Conservation (phyloP, 83 land plant genomes). For the Picea abies region DNA sequence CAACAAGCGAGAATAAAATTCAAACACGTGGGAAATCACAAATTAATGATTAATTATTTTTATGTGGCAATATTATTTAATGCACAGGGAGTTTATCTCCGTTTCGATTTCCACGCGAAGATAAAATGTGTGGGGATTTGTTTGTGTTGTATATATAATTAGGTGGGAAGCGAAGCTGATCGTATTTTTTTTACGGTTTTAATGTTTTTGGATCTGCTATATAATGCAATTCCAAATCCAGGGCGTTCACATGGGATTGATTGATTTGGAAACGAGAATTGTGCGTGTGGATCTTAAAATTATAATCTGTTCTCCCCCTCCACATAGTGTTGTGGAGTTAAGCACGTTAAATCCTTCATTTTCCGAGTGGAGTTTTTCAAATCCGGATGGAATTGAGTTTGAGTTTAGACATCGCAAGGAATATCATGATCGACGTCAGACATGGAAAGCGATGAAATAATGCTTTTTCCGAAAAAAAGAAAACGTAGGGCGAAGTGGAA, state of each 20-base stretch:
- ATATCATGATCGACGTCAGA: constrained; percentile 15
- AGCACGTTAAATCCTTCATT: background rate
- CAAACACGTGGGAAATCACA: no score
- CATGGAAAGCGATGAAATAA: constrained; percentile 16
- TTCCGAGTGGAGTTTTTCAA: background rate
- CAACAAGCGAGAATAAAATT: no score
- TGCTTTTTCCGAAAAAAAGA: background rate
- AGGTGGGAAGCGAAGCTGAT: no score
- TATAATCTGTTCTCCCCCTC: background rate
- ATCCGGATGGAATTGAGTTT: constrained; percentile 3
- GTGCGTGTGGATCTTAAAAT: constrained; percentile 5
- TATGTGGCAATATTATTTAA: no score
- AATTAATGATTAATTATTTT: no score
- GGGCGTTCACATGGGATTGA: constrained; percentile 15
- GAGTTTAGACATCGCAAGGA: background rate
- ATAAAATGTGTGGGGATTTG: no score
- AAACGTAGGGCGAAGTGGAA: background rate
- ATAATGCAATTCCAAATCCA: constrained; percentile 6
- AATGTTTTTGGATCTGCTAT: no score
- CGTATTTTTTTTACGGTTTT: no score
- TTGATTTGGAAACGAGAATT: background rate
- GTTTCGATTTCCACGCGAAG: no score
- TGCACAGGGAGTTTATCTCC: no score
- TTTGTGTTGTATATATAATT: no score
- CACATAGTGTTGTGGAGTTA: background rate